Evolutionary conservation across 495 filamentous ascomycete genomes (phyloP), one percentile per base, ranked within the genome.

Genomic region (Penicillium crystallinum): DNA sequence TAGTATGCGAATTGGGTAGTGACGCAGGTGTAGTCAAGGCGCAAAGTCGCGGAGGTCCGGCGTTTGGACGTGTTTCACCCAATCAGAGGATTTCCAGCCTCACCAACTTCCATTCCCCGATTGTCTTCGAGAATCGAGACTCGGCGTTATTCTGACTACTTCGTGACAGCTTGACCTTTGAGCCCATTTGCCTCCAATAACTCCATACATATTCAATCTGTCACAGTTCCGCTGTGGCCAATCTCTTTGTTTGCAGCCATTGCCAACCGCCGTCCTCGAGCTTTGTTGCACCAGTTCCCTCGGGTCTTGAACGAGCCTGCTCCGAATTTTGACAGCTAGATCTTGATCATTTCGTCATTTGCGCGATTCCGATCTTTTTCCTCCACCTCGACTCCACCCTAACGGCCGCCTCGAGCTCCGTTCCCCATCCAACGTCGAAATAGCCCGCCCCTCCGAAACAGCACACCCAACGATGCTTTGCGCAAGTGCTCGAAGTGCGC

Each of bases 41-140:
- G 52, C 37, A 47, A 41, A 43, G 44, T 59, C 53, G 39, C 59
- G 45, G 44, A 56, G 53, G 49, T 54, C 52, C 35, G 46, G 33
- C 35, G 52, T 36, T 48, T 48, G 58, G 52, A 46, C 41, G 25
- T 44, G 34, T 29, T 46, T 56, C 19, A 42, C 37, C 62, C 62
- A 64, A 64, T 64, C 58, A 64, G 44, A 53, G 22, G 30, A 42
- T 54, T 62, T 62, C 56, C 62, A 58, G 53, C 46, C 51, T 55
- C 44, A 44, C 56, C 54, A 65, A 56, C 58, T 56, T 49, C 34
- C 22, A 21, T 40, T 33, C 17, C 46, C 43, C 23, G 27, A 36
- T 40, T 54, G 44, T 43, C 29, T 54, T 61, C 39, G 31, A 48
- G 18, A 9, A 30, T 22, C 17, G 18, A 45, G 43, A 40, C 49